Evolutionary conservation across 2,329 filamentous ascomycete species (phyloP), one percentile per base, ranked within the genome.

Genomic region (Neonectria coccinea): DNA sequence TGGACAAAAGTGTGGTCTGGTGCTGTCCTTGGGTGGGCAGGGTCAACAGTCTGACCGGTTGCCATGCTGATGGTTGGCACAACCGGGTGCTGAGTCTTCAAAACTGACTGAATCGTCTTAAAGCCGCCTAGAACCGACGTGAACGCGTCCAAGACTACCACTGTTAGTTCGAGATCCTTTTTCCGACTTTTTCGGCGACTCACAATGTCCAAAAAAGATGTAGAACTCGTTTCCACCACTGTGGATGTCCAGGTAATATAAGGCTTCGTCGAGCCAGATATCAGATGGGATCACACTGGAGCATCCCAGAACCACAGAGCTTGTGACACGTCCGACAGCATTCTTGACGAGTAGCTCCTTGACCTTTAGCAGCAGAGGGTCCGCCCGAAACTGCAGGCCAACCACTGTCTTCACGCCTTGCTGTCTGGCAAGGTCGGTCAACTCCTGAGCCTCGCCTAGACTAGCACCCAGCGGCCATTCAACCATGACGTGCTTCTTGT

Each of bases 311-410:
- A 41, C 56, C 0, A 55, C 14, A 3, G 65, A 64, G 41, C 65
- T 67, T 3, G 61, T 62, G 27, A 64, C n/a, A 2, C 4, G 16
- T 16, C 68, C 70, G 29, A 71, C 57, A 3, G 51, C 39, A 12
- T 65, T 65, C 29, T 27, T 39, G 20, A 47, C 52, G 20, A 70
- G 39, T 3, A 71, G 54, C n/a, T 70, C 62, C 45, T 64, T 67
- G 45, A 67, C 10, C 41, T 67, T 70, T 3, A 6, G 52, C 18
- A 14, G 76, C 1, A 79, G 59, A 0, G 85, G 84, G 1, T 81
- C 74, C 2, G 82, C 70, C 2, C 79, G 76, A 1, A 81, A 82
- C 70, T 88, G 86, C 2, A 85, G 62, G 0, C 83, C 84, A 0
- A 87, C 78, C 5, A 83, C 76, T 2, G 78, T 82, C 53, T 75